These are phyloP conservation scores for Clavispora vitiphila DNA, from an alignment of 805 yeast genomes.

Conservation along the genomic window DNA sequence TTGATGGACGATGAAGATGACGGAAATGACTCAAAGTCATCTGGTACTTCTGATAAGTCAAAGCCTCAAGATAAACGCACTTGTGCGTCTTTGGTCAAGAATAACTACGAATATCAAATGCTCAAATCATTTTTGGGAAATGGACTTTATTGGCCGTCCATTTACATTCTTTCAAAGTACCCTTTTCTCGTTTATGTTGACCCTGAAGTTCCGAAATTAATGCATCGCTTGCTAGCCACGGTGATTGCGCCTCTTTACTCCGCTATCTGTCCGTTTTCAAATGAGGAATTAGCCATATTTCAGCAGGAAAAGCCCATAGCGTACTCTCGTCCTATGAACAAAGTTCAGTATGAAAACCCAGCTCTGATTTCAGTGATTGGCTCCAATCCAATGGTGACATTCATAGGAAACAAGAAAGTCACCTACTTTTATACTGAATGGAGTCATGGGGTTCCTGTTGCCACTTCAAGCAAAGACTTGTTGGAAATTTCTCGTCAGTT, in stretches of 20 bases:
- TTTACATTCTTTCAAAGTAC: slow-evolving; percentile 52
- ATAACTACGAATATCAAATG: slow-evolving; percentile 32
- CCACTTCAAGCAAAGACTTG: slow-evolving; percentile 40
- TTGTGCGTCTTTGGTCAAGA: slow-evolving; percentile 15
- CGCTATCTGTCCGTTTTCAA: slow-evolving; percentile 16
- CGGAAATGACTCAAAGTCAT: not conserved
- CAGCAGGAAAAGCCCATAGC: slow-evolving; percentile 20
- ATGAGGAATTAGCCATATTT: slow-evolving; percentile 18
- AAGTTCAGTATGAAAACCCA: slow-evolving; percentile 23
- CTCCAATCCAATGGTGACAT: slow-evolving; percentile 27
- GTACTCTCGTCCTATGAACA: slow-evolving; percentile 21
- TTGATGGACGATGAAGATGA: slow-evolving; percentile 62
- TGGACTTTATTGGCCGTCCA: slow-evolving; percentile 60
- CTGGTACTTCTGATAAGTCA: slow-evolving; percentile 16
- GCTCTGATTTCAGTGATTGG: slow-evolving; percentile 17
- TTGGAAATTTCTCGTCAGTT: slow-evolving; percentile 44
- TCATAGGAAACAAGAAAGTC: slow-evolving; percentile 21
- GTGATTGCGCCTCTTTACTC: slow-evolving; percentile 47
- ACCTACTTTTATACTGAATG: slow-evolving; percentile 47
- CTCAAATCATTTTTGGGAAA: slow-evolving; percentile 49
- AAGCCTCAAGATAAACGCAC: slow-evolving; percentile 2
- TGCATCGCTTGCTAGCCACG: slow-evolving; percentile 46
- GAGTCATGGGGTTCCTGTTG: slow-evolving; percentile 36
- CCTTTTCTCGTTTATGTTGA: slow-evolving; percentile 59
- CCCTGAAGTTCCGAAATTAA: slow-evolving; percentile 40